Percentiles rank a stretch among this genome's conserved stretches.
These are phyloP conservation scores for Thelonectria discophora DNA, from an alignment of 2,329 filamentous ascomycete species.

Conservation along the genomic window DNA sequence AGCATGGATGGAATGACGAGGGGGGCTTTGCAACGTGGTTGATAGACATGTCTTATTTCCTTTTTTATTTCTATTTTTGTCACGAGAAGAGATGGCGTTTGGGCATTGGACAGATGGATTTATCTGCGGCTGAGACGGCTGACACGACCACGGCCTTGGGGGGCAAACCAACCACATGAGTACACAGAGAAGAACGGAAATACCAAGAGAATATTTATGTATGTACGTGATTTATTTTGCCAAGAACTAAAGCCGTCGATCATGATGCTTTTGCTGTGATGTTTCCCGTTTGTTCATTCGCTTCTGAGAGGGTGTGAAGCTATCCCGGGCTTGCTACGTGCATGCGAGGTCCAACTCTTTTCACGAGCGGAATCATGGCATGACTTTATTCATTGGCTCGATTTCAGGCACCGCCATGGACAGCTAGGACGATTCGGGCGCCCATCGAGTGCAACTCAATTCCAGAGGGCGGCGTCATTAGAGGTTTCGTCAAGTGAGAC, in stretches of 20 bases:
- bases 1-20: not conserved
- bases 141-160: not conserved
- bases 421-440: too few relatives aligned
- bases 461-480: too few relatives aligned
- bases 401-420: too few relatives aligned
- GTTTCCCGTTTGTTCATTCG: too few relatives aligned
- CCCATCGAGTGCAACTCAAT: too few relatives aligned
- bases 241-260: not conserved
- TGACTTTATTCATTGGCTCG: too few relatives aligned
- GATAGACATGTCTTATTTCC: conserved; percentile 5
- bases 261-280: too few relatives aligned
- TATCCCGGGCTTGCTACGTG: too few relatives aligned
- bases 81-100: conserved; percentile 10
- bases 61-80: not conserved
- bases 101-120: not conserved
- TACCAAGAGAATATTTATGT: not conserved
- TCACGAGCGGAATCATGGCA: too few relatives aligned
- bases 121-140: not conserved
- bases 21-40: not conserved
- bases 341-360: too few relatives aligned
- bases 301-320: too few relatives aligned
- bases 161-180: not conserved
- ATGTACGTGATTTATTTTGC: not conserved
- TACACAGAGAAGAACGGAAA: conserved; percentile 13
- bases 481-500: too few relatives aligned